Base-by-base conservation (phyloP, 768 basidiomycete species). In the Pleurotus cornucopiae region DNA sequence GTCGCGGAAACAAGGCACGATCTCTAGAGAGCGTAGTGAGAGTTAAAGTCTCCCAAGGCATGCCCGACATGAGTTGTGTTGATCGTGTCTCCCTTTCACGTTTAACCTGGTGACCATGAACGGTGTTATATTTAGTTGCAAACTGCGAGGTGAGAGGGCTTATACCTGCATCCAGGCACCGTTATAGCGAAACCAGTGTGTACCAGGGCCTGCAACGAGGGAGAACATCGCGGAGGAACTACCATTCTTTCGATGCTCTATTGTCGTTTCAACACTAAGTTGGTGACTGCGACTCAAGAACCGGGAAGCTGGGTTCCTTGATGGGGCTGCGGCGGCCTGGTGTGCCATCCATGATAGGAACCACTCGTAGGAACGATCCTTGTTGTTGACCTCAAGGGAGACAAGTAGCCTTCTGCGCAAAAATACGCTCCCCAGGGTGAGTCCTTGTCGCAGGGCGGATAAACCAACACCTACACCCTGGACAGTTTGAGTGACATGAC, bases 1-100 rank as follows among this genome's bases (percentile, higher is more conserved):
- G 76, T 43, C 75, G 64, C 1, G 92, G 82, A 68, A 99, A 98
- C 18, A 98, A 73, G 2, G 68, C 64, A 40, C 94, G 85, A 69
- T 96, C 95, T 45, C 87, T 79, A 13, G 94, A 96, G 38, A 99
- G 82, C 1, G 97, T 87, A 4, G 94, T 99, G 44, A 99, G 77
- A 39, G 88, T 95, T 46, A 98, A 86, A 0, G 96, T 98, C 71
- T 99, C 97, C 94, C 96, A 99, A 57, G 97, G 97, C 5, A 83
- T 83, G 5, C 96, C 95, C 4, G 92, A 89, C 77, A 89, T 88
- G 46, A 94, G 76, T 64, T 94, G 88, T 82, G 95, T 91, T 25
- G 95, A 86, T 61, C 91, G 89, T 18, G 89, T 90, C 70, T 97
- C 94, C 52, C 97, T 84, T 73, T 98, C 95, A 12, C 97, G 85